phyloP scores from a whole-genome alignment of 306 rosid species.

The Rosa rugosa region DNA sequence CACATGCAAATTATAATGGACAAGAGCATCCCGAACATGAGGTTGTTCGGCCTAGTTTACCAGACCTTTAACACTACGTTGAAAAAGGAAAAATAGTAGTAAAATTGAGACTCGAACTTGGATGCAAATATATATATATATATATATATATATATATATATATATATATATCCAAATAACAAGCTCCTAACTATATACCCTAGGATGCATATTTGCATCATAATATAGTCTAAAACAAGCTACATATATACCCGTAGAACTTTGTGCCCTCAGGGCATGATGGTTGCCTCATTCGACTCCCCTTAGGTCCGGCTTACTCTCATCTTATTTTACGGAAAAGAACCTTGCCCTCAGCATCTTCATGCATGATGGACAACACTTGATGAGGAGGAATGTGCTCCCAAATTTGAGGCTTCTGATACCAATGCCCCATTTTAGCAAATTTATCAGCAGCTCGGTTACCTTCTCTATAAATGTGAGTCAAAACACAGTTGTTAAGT shows the following conservation, averaged over 20 bases:
- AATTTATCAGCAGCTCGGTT: constrained; percentile 69
- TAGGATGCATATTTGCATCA: not conserved
- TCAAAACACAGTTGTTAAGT: constrained; percentile 40
- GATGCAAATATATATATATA: too few species aligned
- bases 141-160: too few species aligned
- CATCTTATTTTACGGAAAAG: constrained; percentile 41
- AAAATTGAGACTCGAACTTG: not conserved
- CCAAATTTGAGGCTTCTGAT: constrained; percentile 50
- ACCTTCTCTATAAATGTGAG: constrained; percentile 68
- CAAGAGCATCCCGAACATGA: not conserved
- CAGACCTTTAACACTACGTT: not conserved
- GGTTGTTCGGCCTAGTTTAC: not conserved
- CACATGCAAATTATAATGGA: not conserved
- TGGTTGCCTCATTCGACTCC: not conserved
- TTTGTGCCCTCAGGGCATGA: not conserved
- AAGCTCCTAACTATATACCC: not conserved
- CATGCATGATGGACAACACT: constrained; percentile 42
- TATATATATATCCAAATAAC: not conserved
- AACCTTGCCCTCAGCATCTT: constrained; percentile 71
- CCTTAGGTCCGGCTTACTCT: not conserved
- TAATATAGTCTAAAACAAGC: not conserved
- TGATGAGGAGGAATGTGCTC: constrained; percentile 49
- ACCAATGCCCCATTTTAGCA: constrained; percentile 64
- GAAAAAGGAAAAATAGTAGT: too few species aligned
- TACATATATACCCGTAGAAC: not conserved